Evolutionary conservation across 2,329 filamentous ascomycete genomes (phyloP), one percentile per base, ranked within the genome.

Genomic region (Tolypocladium amazonense): DNA sequence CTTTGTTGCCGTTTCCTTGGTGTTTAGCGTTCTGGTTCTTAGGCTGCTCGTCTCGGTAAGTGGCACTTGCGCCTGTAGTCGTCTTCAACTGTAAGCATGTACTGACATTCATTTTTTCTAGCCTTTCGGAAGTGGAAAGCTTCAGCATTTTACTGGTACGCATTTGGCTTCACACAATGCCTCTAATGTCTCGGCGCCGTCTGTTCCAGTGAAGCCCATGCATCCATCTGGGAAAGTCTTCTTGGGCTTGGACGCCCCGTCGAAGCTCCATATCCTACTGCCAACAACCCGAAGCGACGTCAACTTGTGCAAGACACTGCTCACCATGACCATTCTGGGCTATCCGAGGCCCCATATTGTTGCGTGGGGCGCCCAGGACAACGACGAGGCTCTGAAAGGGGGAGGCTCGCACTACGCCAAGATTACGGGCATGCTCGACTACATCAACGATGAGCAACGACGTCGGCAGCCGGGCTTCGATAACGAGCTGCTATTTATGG

Each of bases 291-390:
- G 63, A 8, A 61, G 62, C 47, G 62, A 64, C 41, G 58, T 67
- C 43, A 64, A 65, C 53, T 59, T 72, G 7, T 72, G 70, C 66
- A 72, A 72, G 64, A 71, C 67, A 12, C 60, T 72, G 23, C 66
- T 72, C 30, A 68, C 69, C 1, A 61, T 67, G 37, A 57, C 64
- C 6, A 63, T 69, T 4, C 61, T 70, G 27, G 68, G 65, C 15
- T 72, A 72, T 59, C 70, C 70, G 2, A 64, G 57, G 5, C 68
- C 69, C 6, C 61, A 64, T 3, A 65, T 72, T 50, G 59, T 72
- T 7, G 67, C 65, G 39, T 71, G 68, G 68, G 64, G 65, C 18
- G 63, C 61, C 27, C 50, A 65, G 12, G 63, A 68, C 39, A 39
- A 62, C 15, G 56, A 62, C 23, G 56, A 57, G 43, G 38, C 57